Evolutionary conservation across 441 rosid species (phyloP).

Genomic region (Rhodomyrtus psidioides): DNA sequence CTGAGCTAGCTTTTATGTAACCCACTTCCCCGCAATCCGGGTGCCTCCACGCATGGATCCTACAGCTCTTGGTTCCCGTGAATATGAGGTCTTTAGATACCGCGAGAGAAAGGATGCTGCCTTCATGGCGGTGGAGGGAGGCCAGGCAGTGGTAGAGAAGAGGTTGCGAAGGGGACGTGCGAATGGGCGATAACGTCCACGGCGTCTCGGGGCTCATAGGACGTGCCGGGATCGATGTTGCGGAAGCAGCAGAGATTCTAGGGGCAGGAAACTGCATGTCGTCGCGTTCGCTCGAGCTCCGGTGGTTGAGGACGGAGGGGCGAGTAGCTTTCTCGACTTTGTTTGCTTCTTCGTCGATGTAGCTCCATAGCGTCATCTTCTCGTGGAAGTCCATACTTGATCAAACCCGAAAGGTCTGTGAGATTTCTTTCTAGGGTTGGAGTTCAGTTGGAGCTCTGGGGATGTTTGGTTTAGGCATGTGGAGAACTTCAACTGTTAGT

Average conservation of each 20-base stretch:
- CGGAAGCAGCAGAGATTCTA: background rate
- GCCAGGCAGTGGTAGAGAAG: conserved; percentile 7
- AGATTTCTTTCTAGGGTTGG: background rate
- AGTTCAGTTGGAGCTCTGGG: background rate
- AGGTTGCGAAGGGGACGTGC: conserved; percentile 1
- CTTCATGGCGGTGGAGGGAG: conserved; percentile 9
- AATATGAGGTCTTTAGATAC: conserved; percentile 6
- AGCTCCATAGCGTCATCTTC: conserved; percentile 1
- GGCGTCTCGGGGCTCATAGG: conserved; percentile 12
- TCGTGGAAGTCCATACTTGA: conserved; percentile 4
- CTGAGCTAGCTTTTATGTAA: conserved; percentile 23
- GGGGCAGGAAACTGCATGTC: background rate
- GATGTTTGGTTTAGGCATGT: background rate
- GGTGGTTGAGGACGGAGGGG: background rate
- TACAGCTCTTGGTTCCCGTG: conserved; percentile 8
- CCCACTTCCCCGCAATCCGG: conserved; percentile 11
- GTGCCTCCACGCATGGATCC: conserved; percentile 7
- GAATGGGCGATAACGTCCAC: conserved; percentile 1
- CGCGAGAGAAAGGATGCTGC: conserved; percentile 4
- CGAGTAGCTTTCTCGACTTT: background rate
- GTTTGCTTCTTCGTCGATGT: background rate
- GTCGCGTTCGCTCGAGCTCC: background rate
- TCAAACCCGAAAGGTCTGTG: background rate
- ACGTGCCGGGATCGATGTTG: background rate
- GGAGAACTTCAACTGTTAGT: background rate